Percentiles rank a stretch among this genome's conserved stretches.
phyloP scores from a whole-genome alignment of 225 moss, liverwort and hornwort species.

The Thuidium tamariscinum region DNA sequence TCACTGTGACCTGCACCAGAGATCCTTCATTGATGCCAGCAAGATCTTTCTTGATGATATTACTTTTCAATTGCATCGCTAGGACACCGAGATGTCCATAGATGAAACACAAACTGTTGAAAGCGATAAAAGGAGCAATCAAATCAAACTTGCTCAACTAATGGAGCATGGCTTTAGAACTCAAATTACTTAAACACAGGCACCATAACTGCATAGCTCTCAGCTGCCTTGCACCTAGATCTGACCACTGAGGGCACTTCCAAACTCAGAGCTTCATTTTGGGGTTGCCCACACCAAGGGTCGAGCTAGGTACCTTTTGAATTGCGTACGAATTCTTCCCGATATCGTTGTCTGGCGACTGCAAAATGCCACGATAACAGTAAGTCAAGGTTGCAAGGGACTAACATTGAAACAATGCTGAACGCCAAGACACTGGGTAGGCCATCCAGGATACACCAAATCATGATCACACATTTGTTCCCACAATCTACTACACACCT shows the following conservation, averaged over 20 bases:
- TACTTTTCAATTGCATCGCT: neutral
- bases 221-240: neutral
- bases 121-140: neutral
- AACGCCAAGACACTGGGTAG: neutral
- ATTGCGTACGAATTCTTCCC: conserved; percentile 91
- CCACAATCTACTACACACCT: conserved; percentile 14
- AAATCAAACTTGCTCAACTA: neutral
- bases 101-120: neutral
- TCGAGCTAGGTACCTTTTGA: conserved; percentile 46
- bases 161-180: neutral
- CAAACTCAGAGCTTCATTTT: neutral
- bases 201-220: neutral
- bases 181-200: neutral
- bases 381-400: neutral
- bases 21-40: neutral
- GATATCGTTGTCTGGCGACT: conserved; percentile 95
- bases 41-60: neutral
- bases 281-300: neutral
- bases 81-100: neutral
- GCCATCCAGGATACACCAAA: neutral
- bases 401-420: neutral
- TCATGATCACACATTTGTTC: neutral
- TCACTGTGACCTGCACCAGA: neutral
- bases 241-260: neutral
- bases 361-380: conserved; percentile 1